Conservation (phyloP, 176 grass and related monocot genomes). For the Cenchrus purpureus region DNA sequence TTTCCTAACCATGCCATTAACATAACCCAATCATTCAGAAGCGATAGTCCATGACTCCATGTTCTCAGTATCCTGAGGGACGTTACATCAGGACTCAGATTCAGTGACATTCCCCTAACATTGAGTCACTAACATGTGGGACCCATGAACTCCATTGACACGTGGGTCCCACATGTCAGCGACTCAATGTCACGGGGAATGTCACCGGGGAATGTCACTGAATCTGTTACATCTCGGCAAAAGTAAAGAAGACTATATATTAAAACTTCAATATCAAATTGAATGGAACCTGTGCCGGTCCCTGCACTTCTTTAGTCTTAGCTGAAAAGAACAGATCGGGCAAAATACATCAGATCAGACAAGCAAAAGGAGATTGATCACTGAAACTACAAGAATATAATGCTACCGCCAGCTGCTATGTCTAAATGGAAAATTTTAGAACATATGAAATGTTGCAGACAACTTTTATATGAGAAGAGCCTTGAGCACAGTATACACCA, state of each 20-base stretch:
- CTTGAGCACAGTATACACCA: not conserved
- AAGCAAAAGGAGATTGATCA: not conserved
- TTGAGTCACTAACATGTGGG: no score
- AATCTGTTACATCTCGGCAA: no score
- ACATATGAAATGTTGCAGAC: not conserved
- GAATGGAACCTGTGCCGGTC: not conserved
- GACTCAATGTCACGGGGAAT: no score
- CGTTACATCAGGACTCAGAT: no score
- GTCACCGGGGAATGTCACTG: no score
- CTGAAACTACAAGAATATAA: not conserved
- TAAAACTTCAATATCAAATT: no score
- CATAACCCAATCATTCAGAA: not conserved
- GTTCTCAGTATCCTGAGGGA: not conserved
- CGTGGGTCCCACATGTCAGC: no score
- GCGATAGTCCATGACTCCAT: not conserved
- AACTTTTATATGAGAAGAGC: not conserved
- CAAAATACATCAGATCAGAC: constrained; percentile 8
- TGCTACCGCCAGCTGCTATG: not conserved
- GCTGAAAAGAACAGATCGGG: constrained; percentile 19
- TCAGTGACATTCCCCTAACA: no score
- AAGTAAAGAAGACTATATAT: no score
- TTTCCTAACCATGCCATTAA: constrained; percentile 10
- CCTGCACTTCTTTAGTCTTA: constrained; percentile 20
- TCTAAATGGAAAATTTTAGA: not conserved
- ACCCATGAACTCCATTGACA: no score